phyloP scores from a whole-genome alignment of 768 basidiomycete species.

The Glaciozyma martinii region DNA sequence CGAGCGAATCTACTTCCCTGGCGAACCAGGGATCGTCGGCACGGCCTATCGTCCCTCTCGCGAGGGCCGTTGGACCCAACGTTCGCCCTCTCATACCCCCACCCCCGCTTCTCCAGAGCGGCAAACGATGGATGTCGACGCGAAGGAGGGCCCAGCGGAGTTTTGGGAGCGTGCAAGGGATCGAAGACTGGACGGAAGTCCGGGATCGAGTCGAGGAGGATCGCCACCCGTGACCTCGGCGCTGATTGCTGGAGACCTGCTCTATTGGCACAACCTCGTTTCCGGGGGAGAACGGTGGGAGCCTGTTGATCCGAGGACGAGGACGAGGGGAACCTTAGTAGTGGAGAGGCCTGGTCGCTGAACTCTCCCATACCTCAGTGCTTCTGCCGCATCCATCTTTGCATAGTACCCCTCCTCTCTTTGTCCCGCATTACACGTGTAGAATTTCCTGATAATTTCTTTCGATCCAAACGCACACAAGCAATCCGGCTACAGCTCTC shows the following conservation, averaged over 20 bases:
- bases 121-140: not conserved
- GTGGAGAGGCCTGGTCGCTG: too few species aligned
- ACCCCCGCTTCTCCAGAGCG: not conserved
- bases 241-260: constrained; percentile 21
- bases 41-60: not conserved
- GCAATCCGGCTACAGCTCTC: constrained; percentile 11
- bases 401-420: too few species aligned
- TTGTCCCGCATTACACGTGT: too few species aligned
- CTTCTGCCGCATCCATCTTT: too few species aligned
- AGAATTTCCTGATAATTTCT: too few species aligned
- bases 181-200: not conserved
- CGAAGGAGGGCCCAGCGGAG: not conserved
- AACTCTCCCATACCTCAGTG: too few species aligned
- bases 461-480: too few species aligned
- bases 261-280: constrained; percentile 34
- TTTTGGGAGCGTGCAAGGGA: not conserved
- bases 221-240: not conserved
- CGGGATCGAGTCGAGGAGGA: not conserved
- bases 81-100: not conserved
- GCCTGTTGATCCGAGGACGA: constrained; percentile 23
- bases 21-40: constrained; percentile 22
- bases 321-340: not conserved
- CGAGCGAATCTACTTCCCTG: constrained; percentile 24
- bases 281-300: constrained; percentile 23
- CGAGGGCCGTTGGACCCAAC: not conserved